Base-by-base conservation (phyloP, 208 protist species). In the Angomonas deanei region DNA sequence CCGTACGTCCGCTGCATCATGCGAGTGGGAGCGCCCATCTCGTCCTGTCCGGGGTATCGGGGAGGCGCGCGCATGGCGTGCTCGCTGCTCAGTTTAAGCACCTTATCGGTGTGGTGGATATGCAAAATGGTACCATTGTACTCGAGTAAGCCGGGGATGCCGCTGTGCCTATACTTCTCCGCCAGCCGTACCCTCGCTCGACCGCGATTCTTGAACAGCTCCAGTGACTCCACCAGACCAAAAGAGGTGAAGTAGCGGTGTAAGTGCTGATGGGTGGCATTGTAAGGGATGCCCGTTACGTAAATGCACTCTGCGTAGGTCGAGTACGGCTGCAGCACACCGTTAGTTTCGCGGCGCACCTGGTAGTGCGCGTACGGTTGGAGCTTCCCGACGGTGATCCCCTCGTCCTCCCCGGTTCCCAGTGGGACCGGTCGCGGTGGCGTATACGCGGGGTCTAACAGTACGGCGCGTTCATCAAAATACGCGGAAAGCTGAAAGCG, bases 41-140 rank as follows among this genome's bases (percentile, higher is more conserved):
- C 42, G 5, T 34, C 30, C 31, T 34, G 30, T 23, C 53, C 27
- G 42, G 6, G 13, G 53, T 42, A 59, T 6, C 27, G 53, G 26
- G 11, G 30, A 10, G 27, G 30, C 8, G 53, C 28, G n/a, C n/a
- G n/a, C n/a, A n/a, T n/a, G 13, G 53, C 19, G 30, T 59, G 10
- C 53, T 30, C 28, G 30, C 28, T 59, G 31, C 39, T 5, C 17
- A 19, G 32, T 3, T 42, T 21, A 24, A 59, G n/a, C 11, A 42
- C 28, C 53, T 59, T 59, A 23, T 59, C 53, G 17, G 28, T 59
- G 8, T 17, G 27, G n/a, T 59, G 28, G 28, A 38, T 34, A 30
- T 46, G 39, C 1, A 59, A 5, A 17, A 59, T 28, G 21, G n/a
- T 36, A 17, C 30, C 32, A 11, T 59, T 30, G 53, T 42, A 42